phyloP scores from a whole-genome alignment of 108 stramenopile genomes.

The Cyclostephanos invisitatus region DNA sequence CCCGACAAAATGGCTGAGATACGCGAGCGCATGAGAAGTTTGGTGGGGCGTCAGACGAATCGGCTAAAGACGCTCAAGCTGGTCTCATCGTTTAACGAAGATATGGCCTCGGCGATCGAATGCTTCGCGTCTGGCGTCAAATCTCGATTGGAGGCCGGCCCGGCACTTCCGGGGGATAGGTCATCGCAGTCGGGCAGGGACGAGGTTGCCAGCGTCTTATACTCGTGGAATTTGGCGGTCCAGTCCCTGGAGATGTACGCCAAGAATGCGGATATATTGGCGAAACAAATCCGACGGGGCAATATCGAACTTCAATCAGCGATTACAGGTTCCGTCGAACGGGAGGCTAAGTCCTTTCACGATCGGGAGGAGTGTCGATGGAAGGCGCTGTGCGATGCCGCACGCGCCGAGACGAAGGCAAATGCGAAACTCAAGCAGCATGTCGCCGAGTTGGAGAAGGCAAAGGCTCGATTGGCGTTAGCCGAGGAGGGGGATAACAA shows the following conservation, averaged over 20 bases:
- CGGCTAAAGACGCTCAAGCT: constrained; percentile 52
- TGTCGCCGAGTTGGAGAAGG: constrained; percentile 52
- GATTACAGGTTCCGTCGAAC: constrained; percentile 43
- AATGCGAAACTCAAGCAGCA: constrained; percentile 54
- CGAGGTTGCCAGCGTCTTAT: constrained; percentile 12
- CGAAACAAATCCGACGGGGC: constrained; percentile 33
- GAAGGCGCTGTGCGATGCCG: constrained; percentile 76
- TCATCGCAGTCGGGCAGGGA: constrained; percentile 42
- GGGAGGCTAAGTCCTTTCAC: constrained; percentile 45
- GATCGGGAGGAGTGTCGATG: constrained; percentile 65
- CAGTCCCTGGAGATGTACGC: constrained; percentile 49
- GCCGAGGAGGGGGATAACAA: constrained; percentile 28
- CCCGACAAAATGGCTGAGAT: constrained; percentile 58
- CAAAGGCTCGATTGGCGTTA: constrained; percentile 57
- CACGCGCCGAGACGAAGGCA: constrained; percentile 59
- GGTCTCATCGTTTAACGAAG: constrained; percentile 51
- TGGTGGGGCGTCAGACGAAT: constrained; percentile 37
- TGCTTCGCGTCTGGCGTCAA: constrained; percentile 28
- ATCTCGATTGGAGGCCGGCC: constrained; percentile 17
- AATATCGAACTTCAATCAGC: constrained; percentile 47
- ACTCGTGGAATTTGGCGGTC: constrained; percentile 47
- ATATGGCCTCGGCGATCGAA: constrained; percentile 35
- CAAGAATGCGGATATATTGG: constrained; percentile 30
- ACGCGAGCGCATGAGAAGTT: constrained; percentile 60
- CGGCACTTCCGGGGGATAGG: constrained; percentile 4